Evolutionary conservation across 192 early-diverging fungal species (phyloP), one percentile per base, ranked within the genome.

Genomic region (Coemansia sp.): DNA sequence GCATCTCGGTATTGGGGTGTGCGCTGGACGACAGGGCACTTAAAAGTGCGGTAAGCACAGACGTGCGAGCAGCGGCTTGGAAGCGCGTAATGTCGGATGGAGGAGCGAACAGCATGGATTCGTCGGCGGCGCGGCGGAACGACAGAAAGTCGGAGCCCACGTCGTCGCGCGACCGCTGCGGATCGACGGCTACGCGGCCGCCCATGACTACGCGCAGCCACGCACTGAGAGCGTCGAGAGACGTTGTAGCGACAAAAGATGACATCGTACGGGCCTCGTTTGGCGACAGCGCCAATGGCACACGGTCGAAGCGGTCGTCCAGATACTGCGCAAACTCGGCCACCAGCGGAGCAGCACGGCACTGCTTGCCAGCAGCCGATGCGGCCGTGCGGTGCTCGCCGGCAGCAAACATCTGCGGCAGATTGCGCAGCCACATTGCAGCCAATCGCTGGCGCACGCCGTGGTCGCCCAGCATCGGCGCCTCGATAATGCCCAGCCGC

Each of bases 381-480:
- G 37, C 17, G 11, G 36, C 40, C 1, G 68, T 38, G 23, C 53
- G 36, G 19, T 11, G 22, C 36, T 55, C 21, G 51, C 59, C 21
- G 7, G 23, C 15, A 4, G 57, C 48, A n/a, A 71, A 57, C 72
- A 74, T 74, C 7, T 48, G 78, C 20, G 49, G 61, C 14, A 81
- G 56, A 37, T 48, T 51, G 58, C 63, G 69, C 9, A 66, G 31
- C 78, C 78, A 81, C 53, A 65, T 14, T 8, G 55, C 22, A 0
- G 64, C 72, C 22, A 81, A 47, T 1, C 65, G 57, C 66, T 71
- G 78, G 37, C 52, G 46, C 58, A 81, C 40, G 1, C 55, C 78
- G 22, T 67, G 72, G 7, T 62, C 49, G 37, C 59, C 60, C 9
- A 66, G 44, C 59, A 81, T 12, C 36, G 65, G 42, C 14, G 72